These are phyloP conservation scores for Aurifilum marmelostoma DNA, from an alignment of 2,329 filamentous ascomycete genomes.

Conservation along the genomic window DNA sequence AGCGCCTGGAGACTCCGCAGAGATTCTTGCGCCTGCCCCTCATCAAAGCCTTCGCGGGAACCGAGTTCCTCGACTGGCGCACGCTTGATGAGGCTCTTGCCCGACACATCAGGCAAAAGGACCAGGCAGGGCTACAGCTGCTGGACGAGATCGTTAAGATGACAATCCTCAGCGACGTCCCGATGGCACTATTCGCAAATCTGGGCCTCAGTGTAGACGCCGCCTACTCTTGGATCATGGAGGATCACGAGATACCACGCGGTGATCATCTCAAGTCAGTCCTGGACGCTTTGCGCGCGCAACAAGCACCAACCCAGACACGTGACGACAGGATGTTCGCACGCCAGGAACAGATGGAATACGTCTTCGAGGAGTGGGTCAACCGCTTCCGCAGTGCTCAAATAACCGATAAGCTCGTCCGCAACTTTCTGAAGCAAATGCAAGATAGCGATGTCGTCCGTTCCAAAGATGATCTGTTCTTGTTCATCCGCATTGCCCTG, in stretches of 20 bases:
- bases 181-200: slow-evolving; percentile 79
- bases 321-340: slow-evolving; percentile 60
- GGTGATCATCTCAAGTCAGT: slow-evolving; percentile 74
- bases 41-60: slow-evolving; percentile 59
- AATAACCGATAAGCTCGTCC: slow-evolving; percentile 70
- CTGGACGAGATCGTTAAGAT: slow-evolving; percentile 80
- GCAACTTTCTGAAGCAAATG: slow-evolving; percentile 83
- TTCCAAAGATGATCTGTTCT: slow-evolving; percentile 73
- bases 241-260: slow-evolving; percentile 66
- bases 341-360: slow-evolving; percentile 84
- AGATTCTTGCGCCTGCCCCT: slow-evolving; percentile 61
- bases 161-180: slow-evolving; percentile 76
- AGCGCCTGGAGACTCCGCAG: slow-evolving; percentile 55
- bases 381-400: slow-evolving; percentile 78
- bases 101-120: slow-evolving; percentile 71
- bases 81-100: slow-evolving; percentile 73
- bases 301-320: slow-evolving; percentile 48
- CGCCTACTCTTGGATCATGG: slow-evolving; percentile 78
- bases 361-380: slow-evolving; percentile 95
- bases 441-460: slow-evolving; percentile 74
- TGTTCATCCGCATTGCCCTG: slow-evolving; percentile 80
- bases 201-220: slow-evolving; percentile 82
- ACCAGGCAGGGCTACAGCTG: slow-evolving; percentile 74
- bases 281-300: slow-evolving; percentile 48
- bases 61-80: slow-evolving; percentile 65